Base-by-base conservation (phyloP, 148 eudicot genomes). In the Fagopyrum homotropicum region DNA sequence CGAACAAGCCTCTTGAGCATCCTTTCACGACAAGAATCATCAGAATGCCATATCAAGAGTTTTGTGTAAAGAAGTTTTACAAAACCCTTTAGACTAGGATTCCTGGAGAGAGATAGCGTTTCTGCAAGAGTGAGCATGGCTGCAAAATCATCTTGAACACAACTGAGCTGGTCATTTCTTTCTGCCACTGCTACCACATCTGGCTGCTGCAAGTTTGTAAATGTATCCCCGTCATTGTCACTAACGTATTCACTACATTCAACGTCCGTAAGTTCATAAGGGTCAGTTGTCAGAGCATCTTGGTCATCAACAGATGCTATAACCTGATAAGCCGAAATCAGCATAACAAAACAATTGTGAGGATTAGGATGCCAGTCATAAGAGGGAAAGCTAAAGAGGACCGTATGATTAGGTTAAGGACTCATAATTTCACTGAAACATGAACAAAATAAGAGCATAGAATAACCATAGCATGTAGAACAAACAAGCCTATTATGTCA, bases 221-320 rank as follows among this genome's bases (percentile, higher is more conserved):
- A 92, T 35, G 92, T 88, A 80, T 95, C 99, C 81, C 92, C 99
- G 77, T 92, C 99, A 82, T 95, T 97, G 57, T 91, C 97, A 82
- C 94, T 90, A 72, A 89, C 79, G 72, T 88, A 96, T 80, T 95
- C 99, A 87, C 97, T 95, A 47, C 90, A 97, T 82, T 92, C 99
- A 74, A 97, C 92, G 78, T 95, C 96, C 80, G 92, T 77, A 75
- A 95, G 92, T 77, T 95, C 99, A 84, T 92, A 96, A 82, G 96
- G 97, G 81, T 95, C 99, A 30, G 99, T 95, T 78, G 99, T 89
- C 76, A 90, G 80, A 76, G 91, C 97, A 81, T 95, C 99, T 76
- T 95, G 97, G 76, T 95, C 99, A 90, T 92, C 99, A 78, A 92
- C 99, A 80, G 97, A 92, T 82, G 97, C 97, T 73, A 87, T 84